These are phyloP conservation scores for Cladorrhinum sp. DNA, from an alignment of 2,329 filamentous ascomycete species.

Conservation along the genomic window DNA sequence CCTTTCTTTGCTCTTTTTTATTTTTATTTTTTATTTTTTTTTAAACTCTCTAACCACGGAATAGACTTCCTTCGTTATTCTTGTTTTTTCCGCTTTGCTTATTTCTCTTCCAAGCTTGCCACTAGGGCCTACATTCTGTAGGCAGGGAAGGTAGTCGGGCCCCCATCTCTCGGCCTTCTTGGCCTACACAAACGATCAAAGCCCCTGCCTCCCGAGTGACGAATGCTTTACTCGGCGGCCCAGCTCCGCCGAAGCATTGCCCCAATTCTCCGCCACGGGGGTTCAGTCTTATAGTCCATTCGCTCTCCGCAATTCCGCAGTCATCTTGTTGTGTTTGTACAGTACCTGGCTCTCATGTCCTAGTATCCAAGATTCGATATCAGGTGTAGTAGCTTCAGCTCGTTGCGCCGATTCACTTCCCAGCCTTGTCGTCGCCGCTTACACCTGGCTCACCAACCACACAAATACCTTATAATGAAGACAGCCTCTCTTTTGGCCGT, in stretches of 20 bases:
- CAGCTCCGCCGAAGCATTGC: constrained; percentile 9
- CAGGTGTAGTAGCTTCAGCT: not conserved
- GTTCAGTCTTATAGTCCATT: not conserved
- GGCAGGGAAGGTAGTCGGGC: not conserved
- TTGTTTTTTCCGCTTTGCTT: constrained; percentile 1
- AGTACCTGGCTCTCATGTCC: not conserved
- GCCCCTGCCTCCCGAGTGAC: constrained; percentile 1
- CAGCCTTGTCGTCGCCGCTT: not conserved
- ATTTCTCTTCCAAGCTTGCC: not conserved
- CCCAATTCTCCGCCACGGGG: not conserved
- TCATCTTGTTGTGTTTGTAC: not conserved
- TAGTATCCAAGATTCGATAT: not conserved
- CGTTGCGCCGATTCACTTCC: constrained; percentile 1
- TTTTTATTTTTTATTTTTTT: too few relatives aligned
- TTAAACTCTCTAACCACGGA: constrained; percentile 5
- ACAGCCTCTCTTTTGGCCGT: constrained; percentile 30
- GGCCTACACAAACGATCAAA: not conserved
- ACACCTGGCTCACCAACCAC: not conserved
- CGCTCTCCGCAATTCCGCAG: not conserved
- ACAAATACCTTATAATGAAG: constrained; percentile 34
- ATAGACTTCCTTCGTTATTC: not conserved
- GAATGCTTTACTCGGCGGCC: not conserved
- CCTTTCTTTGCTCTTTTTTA: not conserved
- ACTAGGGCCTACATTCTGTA: constrained; percentile 3
- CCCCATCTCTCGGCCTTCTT: not conserved